Base-by-base conservation (phyloP, 257 asterid genomes). In the Perilla frutescens region DNA sequence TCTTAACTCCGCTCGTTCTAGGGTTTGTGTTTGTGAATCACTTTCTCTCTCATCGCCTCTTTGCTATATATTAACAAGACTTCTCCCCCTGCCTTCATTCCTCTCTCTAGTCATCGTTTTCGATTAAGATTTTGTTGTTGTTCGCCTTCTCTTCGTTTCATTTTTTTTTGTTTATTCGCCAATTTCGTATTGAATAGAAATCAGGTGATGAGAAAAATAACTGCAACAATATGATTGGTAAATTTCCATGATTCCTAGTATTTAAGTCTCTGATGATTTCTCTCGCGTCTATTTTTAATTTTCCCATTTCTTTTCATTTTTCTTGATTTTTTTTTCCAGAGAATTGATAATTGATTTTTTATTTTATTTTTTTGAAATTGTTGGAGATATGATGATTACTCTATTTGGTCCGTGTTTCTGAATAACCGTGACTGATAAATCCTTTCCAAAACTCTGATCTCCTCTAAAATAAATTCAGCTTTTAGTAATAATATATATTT, bases 221-320 rank as follows among this genome's bases (percentile, higher is more conserved):
- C 87, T 85, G 89, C 85, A 82, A 82, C 87, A 80, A 85, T 82
- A 80, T 85, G 89, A 85, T 56, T 9, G 83, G 51, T 43, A 48
- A 56, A 62, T 62, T 40, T 64, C 79, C 87, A 61, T 88, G 96
- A 90, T 88, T 89, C 82, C 0, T 76, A 12, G 91, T 87, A 87
- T 86, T 87, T 90, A 87, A 90, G 96, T 87, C 93, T 90, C 96
- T 87, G 93, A 87, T 86, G 93, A 84, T 87, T 79, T 64, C 61
- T 48, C 40, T n/a, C 13, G 11, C 4, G 7, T n/a, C 40, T 50
- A 8, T 1, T 10, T 26, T 5, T 40, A 0, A 5, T 40, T 40
- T 40, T 40, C 6, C 7, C 44, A 20, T 40, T 4, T 40, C 4
- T 40, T 6, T 4, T 40, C 6, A 40, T 4, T 40, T 5, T 4